Percentiles rank a stretch among this genome's conserved stretches.
Evolutionary conservation across 139 green algal species (phyloP).

Genomic region (Closterium sp.): DNA sequence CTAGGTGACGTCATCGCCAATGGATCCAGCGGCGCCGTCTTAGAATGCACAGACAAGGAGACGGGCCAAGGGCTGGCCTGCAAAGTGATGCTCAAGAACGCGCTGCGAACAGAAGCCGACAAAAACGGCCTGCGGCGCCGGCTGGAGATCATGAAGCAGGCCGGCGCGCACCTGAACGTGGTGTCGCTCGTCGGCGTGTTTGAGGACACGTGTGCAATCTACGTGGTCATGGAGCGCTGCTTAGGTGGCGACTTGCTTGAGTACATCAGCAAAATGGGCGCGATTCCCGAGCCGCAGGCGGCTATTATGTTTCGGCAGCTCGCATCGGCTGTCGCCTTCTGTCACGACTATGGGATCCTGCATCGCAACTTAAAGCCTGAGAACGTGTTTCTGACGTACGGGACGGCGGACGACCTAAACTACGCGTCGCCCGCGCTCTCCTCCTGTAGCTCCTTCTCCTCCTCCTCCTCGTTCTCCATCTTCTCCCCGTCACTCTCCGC

Average conservation of each 20-base stretch:
- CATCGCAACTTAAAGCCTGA: slow-evolving; percentile 2
- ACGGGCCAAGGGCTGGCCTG: neutral
- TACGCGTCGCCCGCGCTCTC: neutral
- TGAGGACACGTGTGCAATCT: neutral
- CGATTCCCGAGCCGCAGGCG: neutral
- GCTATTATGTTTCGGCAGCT: slow-evolving; percentile 5
- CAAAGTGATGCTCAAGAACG: neutral
- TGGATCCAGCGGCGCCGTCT: neutral
- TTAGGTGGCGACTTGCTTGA: neutral
- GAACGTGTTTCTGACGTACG: neutral
- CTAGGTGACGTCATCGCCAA: neutral
- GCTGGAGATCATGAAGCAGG: neutral
- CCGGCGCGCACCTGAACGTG: neutral
- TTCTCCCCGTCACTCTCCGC: neutral
- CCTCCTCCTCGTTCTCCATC: neutral
- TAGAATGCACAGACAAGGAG: neutral
- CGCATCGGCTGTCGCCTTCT: neutral
- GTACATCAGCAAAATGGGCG: neutral
- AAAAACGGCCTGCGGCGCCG: neutral
- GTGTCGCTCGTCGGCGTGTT: neutral
- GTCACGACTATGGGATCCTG: neutral
- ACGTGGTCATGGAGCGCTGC: neutral
- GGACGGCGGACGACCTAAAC: neutral
- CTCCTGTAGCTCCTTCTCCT: neutral
- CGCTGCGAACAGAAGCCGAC: neutral